Conservation (phyloP, 306 rosid species). For the Sophora flavescens region DNA sequence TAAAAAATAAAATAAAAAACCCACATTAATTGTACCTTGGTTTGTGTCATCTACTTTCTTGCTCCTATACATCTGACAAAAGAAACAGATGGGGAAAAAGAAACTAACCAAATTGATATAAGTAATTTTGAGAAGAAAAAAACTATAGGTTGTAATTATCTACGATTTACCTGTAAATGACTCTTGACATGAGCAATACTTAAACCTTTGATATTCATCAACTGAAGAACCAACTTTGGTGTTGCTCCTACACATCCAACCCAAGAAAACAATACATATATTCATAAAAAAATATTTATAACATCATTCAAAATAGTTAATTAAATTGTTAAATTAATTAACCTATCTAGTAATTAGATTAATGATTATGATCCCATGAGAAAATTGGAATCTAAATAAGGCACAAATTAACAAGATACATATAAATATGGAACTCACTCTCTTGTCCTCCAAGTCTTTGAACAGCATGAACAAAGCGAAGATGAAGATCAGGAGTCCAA, state of each 20-base stretch:
- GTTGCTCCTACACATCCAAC: conserved; percentile 74
- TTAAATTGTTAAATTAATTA: conserved; percentile 12
- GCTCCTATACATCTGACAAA: conserved; percentile 85
- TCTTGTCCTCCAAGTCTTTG: conserved; percentile 97
- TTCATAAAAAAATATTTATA: conserved; percentile 2
- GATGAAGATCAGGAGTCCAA: conserved; percentile 96
- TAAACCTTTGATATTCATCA: conserved; percentile 93
- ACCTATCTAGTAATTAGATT: conserved; percentile 20
- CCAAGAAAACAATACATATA: conserved; percentile 22
- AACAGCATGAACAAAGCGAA: conserved; percentile 86
- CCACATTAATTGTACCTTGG: conserved; percentile 67
- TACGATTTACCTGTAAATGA: conserved; percentile 80
- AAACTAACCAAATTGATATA: not conserved
- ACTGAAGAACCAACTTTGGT: conserved; percentile 95
- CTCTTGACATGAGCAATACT: conserved; percentile 98
- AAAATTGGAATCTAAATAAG: conserved; percentile 35
- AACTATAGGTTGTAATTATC: not conserved
- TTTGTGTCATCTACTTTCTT: conserved; percentile 75
- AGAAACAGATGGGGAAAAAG: conserved; percentile 11
- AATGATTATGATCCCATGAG: not conserved
- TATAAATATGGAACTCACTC: conserved; percentile 57
- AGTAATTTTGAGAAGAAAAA: not conserved
- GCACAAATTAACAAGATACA: too few relatives aligned
- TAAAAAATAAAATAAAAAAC: not conserved
- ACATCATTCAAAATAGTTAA: not conserved